Conservation (phyloP, 352 stramenopile species). For the Ophiocytium majus region DNA sequence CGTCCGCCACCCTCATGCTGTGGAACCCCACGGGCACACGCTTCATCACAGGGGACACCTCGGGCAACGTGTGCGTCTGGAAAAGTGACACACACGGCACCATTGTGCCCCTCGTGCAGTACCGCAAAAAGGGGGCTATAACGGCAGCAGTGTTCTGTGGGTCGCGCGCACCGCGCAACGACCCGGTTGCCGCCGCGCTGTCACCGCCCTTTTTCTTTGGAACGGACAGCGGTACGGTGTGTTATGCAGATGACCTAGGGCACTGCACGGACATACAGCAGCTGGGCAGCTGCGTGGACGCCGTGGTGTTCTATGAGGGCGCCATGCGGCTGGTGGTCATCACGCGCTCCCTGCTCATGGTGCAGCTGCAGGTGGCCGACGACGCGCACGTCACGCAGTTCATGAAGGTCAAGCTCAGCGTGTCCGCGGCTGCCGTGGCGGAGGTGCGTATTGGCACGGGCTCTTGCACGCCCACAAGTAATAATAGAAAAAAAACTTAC, state of each 20-base stretch:
- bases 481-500: too few species aligned
- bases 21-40: conserved; percentile 79
- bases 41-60: conserved; percentile 75
- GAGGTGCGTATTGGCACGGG: too few species aligned
- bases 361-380: conserved; percentile 78
- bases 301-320: conserved; percentile 72
- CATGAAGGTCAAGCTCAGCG: conserved; percentile 79
- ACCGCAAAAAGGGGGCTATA: conserved; percentile 72
- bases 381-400: conserved; percentile 77
- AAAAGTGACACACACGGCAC: conserved; percentile 75
- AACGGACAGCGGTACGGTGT: conserved; percentile 78
- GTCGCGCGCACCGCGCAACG: not conserved
- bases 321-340: conserved; percentile 73
- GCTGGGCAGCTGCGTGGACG: conserved; percentile 75
- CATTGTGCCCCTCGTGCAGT: conserved; percentile 73
- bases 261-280: conserved; percentile 81
- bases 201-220: conserved; percentile 84
- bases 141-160: conserved; percentile 77
- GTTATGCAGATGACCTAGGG: conserved; percentile 84
- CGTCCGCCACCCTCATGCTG: conserved; percentile 72
- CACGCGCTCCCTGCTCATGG: conserved; percentile 77
- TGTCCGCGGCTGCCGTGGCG: conserved; percentile 54
- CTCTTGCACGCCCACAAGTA: too few species aligned
- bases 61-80: conserved; percentile 65
- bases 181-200: conserved; percentile 25